Evolutionary conservation across 139 green algal genomes (phyloP).

Genomic region (Micromonas commoda): DNA sequence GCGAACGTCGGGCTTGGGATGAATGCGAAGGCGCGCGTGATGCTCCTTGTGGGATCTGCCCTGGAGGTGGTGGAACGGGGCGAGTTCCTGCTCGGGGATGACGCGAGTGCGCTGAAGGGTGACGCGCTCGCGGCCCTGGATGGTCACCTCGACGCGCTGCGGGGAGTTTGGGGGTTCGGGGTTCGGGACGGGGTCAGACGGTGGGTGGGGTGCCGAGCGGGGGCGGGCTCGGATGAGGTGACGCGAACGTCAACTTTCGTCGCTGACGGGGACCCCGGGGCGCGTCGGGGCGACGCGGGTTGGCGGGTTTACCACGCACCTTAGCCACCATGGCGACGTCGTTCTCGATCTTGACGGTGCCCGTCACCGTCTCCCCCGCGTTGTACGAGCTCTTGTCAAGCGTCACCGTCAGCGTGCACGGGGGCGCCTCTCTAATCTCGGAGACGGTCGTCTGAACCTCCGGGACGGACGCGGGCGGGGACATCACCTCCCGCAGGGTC

Average conservation of each 20-base stretch:
- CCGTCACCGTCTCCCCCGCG: background rate
- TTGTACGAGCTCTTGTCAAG: background rate
- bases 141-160: background rate
- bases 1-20: background rate
- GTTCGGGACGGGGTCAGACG: background rate
- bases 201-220: background rate
- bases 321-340: background rate
- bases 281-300: background rate
- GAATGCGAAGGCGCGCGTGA: background rate
- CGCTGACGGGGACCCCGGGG: too few species aligned
- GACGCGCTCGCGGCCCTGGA: background rate
- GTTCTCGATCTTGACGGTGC: background rate
- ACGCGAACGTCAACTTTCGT: too few species aligned
- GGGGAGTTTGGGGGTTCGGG: too few species aligned
- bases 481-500: too few species aligned
- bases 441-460: too few species aligned
- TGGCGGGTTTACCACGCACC: background rate
- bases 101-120: background rate
- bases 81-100: background rate
- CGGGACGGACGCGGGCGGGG: too few species aligned
- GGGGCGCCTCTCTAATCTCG: background rate
- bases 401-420: background rate
- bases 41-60: background rate
- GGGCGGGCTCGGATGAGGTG: too few species aligned
- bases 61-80: background rate